Percentiles rank a stretch among this genome's conserved stretches.
phyloP scores from a whole-genome alignment of 192 early-diverging fungal species.

The Phycomyces blakesleeanus region DNA sequence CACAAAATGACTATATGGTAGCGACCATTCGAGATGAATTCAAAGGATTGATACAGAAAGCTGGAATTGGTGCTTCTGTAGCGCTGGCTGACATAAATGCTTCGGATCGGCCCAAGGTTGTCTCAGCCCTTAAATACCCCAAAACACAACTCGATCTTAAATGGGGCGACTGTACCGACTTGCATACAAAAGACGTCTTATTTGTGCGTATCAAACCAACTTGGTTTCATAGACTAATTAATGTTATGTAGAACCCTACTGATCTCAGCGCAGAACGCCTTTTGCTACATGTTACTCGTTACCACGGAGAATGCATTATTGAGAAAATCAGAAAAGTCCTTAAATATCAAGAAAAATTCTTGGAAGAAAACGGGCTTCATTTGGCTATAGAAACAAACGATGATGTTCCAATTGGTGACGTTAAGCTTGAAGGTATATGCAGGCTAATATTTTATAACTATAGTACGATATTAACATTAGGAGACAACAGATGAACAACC shows the following conservation, averaged over 20 bases:
- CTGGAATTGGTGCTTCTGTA: constrained; percentile 33
- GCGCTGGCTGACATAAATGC: constrained; percentile 17
- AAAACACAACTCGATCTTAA: constrained; percentile 39
- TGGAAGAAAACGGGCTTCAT: constrained; percentile 29
- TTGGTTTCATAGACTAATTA: background rate
- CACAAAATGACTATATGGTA: background rate
- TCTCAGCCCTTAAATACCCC: constrained; percentile 40
- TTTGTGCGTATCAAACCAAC: constrained; percentile 5
- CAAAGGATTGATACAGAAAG: constrained; percentile 31
- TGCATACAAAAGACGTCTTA: constrained; percentile 13
- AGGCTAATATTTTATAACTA: constrained; percentile 19
- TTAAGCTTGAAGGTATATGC: constrained; percentile 11
- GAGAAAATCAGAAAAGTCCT: constrained; percentile 41
- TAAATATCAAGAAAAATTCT: constrained; percentile 30
- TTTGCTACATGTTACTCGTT: constrained; percentile 40
- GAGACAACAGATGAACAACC: background rate
- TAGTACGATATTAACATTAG: constrained; percentile 12
- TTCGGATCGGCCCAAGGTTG: constrained; percentile 26
- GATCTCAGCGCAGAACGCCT: constrained; percentile 41
- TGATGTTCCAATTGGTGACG: too few species aligned
- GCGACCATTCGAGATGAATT: constrained; percentile 22
- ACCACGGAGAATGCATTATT: constrained; percentile 41
- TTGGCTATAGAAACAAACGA: constrained; percentile 19
- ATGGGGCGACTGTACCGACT: constrained; percentile 29
- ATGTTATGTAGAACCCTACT: constrained; percentile 32